Evolutionary conservation across 1,284 basidiomycete species (phyloP).

Genomic region (Cystobasidium sp.): DNA sequence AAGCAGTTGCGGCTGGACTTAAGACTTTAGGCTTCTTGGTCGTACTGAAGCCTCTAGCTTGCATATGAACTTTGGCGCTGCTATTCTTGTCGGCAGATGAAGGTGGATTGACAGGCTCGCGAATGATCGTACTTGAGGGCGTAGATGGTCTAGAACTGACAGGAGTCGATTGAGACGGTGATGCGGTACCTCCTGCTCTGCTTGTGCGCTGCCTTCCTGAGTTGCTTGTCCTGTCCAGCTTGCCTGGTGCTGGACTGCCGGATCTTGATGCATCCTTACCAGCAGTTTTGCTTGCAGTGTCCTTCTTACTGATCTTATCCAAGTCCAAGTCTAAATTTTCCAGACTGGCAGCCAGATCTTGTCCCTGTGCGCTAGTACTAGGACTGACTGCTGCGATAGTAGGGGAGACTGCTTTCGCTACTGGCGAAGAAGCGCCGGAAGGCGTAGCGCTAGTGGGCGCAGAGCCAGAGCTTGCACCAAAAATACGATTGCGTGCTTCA

Average conservation of each 20-base stretch:
- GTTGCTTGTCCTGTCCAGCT: not conserved
- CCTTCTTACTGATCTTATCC: not conserved
- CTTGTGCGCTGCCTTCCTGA: slow-evolving; percentile 6
- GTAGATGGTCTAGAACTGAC: not conserved
- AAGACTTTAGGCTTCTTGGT: slow-evolving; percentile 25
- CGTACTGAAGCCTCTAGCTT: slow-evolving; percentile 27
- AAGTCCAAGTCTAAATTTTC: not conserved
- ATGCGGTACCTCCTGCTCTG: not conserved
- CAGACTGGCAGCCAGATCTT: not conserved
- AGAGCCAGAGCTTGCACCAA: slow-evolving; percentile 12
- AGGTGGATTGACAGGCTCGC: slow-evolving; percentile 40
- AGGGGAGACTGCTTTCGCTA: slow-evolving; percentile 13
- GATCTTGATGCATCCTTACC: not conserved
- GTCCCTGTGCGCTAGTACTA: not conserved
- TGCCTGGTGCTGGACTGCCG: not conserved
- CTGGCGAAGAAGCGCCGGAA: slow-evolving; percentile 6
- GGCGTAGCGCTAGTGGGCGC: not conserved
- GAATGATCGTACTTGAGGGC: slow-evolving; percentile 18
- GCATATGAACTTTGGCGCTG: slow-evolving; percentile 16
- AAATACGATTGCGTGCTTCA: slow-evolving; percentile 37
- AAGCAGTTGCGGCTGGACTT: slow-evolving; percentile 28
- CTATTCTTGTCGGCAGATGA: slow-evolving; percentile 21
- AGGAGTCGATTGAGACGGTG: not conserved
- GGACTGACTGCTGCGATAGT: not conserved
- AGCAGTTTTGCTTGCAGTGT: not conserved